phyloP scores from a whole-genome alignment of 2,329 filamentous ascomycete species.

The Emmonsiellopsis sp. region DNA sequence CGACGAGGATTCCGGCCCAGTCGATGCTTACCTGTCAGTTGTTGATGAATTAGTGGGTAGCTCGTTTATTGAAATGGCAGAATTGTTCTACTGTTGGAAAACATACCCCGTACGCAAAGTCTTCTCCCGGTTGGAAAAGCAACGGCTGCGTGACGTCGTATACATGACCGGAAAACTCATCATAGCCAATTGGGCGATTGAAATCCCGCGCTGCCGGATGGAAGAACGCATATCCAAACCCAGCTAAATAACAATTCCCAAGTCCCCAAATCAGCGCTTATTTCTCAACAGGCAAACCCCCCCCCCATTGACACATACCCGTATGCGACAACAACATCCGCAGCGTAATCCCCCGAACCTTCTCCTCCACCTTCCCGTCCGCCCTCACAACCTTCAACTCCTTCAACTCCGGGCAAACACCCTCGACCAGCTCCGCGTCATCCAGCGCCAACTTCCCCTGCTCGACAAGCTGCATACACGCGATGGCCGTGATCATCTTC shows the following conservation, averaged over 20 bases:
- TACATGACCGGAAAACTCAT: slow-evolving; percentile 50
- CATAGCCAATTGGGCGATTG: slow-evolving; percentile 40
- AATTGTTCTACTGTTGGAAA: slow-evolving; percentile 8
- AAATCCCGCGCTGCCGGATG: slow-evolving; percentile 41
- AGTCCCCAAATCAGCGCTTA: neutral
- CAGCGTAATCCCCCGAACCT: slow-evolving; percentile 44
- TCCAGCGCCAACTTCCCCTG: slow-evolving; percentile 33
- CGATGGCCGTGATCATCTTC: slow-evolving; percentile 35
- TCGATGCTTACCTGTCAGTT: slow-evolving; percentile 38
- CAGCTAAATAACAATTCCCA: slow-evolving; percentile 28
- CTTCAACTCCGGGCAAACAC: slow-evolving; percentile 35
- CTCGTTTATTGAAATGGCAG: neutral
- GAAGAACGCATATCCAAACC: slow-evolving; percentile 50
- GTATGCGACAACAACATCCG: slow-evolving; percentile 49
- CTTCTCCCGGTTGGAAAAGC: slow-evolving; percentile 52
- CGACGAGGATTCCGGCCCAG: slow-evolving; percentile 44
- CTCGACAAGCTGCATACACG: slow-evolving; percentile 41
- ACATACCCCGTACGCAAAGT: slow-evolving; percentile 51
- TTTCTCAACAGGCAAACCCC: no score
- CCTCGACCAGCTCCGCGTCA: slow-evolving; percentile 29
- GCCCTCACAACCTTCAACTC: slow-evolving; percentile 31
- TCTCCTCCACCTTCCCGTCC: slow-evolving; percentile 28
- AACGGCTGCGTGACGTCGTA: slow-evolving; percentile 46
- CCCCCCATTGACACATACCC: slow-evolving; percentile 10
- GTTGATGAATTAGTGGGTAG: no score